Base-by-base conservation (phyloP, 2,329 filamentous ascomycete genomes). In the Ophiostoma sp. region DNA sequence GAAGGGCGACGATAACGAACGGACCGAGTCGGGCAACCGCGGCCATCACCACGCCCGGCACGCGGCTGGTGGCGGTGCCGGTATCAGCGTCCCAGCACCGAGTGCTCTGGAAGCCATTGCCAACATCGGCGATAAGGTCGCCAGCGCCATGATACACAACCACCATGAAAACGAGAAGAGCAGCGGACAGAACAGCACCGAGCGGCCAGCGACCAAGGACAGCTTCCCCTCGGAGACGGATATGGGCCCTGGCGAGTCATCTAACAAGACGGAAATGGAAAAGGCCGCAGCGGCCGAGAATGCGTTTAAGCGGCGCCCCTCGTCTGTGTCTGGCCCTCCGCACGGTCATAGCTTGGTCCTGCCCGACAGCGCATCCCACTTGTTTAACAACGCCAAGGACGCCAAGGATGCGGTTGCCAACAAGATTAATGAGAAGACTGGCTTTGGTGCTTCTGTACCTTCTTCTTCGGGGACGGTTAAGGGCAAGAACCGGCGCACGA, bases 1-100 rank as follows among this genome's bases (percentile, higher is more conserved):
- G 81, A 85, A 78, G 77, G 55, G 55, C 25, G 88, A 85, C 33
- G 83, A 91, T 80, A 77, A 85, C 80, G 81, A 86, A 80, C 75
- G 50, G 36, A 69, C 63, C 22, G 73, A 74, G 52, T 48, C 69
- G 9, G 63, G 50, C 6, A 74, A 64, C 31, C 33, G 39, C 17
- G 48, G 59, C 31, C 45, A 69, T 17, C 52, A 78, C 22, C 69
- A 72, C 81, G 39, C 82, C 78, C 33, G 64, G 25, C 69, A 70
- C 31, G 36, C 57, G 6, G 69, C 69, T 1, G 75, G 75, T 15
- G 75, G 73, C 12, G 82, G 82, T 33, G 83, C 81, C 17, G 85
- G 84, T 3, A 80, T 86, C 19, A 79, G 82, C 74, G 80, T 84
- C 39, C 84, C 85, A 1, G 83, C 83, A 2, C 82, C 83, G 0